These are phyloP conservation scores for Chrysosporium queenslandicum DNA, from an alignment of 2,329 filamentous ascomycete genomes.

Conservation along the genomic window DNA sequence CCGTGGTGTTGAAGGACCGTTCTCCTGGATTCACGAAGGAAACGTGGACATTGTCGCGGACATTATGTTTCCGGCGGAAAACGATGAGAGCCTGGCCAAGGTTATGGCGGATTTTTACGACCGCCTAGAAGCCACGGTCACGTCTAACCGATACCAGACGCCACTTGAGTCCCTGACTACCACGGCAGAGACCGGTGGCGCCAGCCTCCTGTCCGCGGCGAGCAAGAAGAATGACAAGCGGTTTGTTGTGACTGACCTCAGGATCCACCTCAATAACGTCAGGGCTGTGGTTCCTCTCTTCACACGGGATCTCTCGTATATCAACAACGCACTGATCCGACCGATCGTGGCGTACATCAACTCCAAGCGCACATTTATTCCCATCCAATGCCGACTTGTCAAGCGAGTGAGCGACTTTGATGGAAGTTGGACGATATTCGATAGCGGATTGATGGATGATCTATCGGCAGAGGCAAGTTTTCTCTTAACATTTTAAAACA, in stretches of 20 bases:
- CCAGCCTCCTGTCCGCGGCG: background rate
- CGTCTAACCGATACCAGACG: slow-evolving; percentile 55
- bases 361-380: slow-evolving; percentile 86
- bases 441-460: slow-evolving; percentile 90
- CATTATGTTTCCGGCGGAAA: slow-evolving; percentile 83
- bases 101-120: slow-evolving; percentile 98
- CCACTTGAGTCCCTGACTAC: background rate
- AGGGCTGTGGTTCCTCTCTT: slow-evolving; percentile 88
- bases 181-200: background rate
- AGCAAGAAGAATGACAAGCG: slow-evolving; percentile 51
- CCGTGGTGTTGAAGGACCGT: slow-evolving; percentile 80
- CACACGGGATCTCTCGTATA: slow-evolving; percentile 81
- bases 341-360: slow-evolving; percentile 99
- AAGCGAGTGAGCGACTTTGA: slow-evolving; percentile 85
- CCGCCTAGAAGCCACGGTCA: slow-evolving; percentile 84
- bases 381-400: slow-evolving; percentile 86
- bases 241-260: slow-evolving; percentile 85
- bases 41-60: slow-evolving; percentile 95
- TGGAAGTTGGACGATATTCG: slow-evolving; percentile 88
- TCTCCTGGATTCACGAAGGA: slow-evolving; percentile 96
- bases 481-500: background rate
- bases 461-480: slow-evolving; percentile 62
- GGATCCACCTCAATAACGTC: slow-evolving; percentile 91
- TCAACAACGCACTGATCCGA: slow-evolving; percentile 88
- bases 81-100: slow-evolving; percentile 79